Percentiles rank a stretch among this genome's conserved stretches.
Evolutionary conservation across 2,329 filamentous ascomycete genomes (phyloP).

Genomic region (Rhexocercosporidium sp.): DNA sequence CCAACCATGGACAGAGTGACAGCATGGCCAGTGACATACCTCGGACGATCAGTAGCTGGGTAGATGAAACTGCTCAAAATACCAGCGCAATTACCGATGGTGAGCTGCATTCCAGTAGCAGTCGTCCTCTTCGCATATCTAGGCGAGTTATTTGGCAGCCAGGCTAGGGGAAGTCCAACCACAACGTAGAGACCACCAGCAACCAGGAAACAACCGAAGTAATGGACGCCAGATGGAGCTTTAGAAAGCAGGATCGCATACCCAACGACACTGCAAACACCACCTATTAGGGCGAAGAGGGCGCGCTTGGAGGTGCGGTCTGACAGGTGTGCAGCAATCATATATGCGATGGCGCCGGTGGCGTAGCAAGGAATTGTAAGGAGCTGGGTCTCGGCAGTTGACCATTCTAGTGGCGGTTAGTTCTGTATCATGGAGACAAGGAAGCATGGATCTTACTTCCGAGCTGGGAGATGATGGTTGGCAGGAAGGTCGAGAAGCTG

Average conservation of each 20-base stretch:
- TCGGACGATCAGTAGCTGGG: conserved; percentile 48
- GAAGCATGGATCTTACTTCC: conserved; percentile 42
- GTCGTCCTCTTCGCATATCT: conserved; percentile 66
- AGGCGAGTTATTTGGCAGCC: conserved; percentile 59
- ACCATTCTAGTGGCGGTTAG: conserved; percentile 47
- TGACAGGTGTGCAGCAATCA: conserved; percentile 60
- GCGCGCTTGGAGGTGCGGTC: conserved; percentile 63
- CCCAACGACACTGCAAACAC: conserved; percentile 57
- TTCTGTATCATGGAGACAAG: not conserved
- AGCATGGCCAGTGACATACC: conserved; percentile 56
- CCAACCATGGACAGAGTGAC: conserved; percentile 55
- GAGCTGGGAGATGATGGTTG: conserved; percentile 69
- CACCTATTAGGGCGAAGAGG: conserved; percentile 59
- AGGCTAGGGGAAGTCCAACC: conserved; percentile 42
- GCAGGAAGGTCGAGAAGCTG: conserved; percentile 68
- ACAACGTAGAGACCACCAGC: conserved; percentile 60
- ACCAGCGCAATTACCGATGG: conserved; percentile 62
- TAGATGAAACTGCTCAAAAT: conserved; percentile 66
- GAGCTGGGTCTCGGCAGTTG: conserved; percentile 63
- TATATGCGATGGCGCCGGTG: conserved; percentile 64
- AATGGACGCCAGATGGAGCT: conserved; percentile 57
- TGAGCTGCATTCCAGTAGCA: conserved; percentile 63
- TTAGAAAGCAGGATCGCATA: conserved; percentile 62
- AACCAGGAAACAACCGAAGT: conserved; percentile 65
- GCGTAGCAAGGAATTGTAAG: conserved; percentile 73